These are phyloP conservation scores for Plenodomus tracheiphilus DNA, from an alignment of 2,329 filamentous ascomycete genomes.

Conservation along the genomic window DNA sequence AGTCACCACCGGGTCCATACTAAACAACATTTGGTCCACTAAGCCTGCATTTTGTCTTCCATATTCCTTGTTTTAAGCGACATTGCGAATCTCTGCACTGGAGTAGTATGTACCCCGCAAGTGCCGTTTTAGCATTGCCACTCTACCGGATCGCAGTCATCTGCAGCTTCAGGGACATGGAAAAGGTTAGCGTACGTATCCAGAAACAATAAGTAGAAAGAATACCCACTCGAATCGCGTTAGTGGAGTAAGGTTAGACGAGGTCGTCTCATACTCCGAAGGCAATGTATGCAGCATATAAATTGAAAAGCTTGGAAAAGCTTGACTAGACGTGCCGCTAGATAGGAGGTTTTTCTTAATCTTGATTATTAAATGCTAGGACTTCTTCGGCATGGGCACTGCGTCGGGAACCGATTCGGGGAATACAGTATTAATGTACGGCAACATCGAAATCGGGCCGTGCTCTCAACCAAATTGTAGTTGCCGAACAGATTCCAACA, in stretches of 20 bases:
- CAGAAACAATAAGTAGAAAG: background rate
- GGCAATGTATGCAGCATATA: background rate
- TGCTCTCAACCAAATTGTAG: background rate
- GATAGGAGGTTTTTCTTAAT: background rate
- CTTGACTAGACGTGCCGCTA: background rate
- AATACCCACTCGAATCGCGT: background rate
- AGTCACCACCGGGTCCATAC: background rate
- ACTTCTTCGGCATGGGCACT: background rate
- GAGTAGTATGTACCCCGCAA: background rate
- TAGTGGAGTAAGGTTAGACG: background rate
- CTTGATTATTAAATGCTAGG: background rate
- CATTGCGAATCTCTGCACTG: background rate
- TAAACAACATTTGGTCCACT: background rate
- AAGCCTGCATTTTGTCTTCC: background rate
- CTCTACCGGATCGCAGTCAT: background rate
- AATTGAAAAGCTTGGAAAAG: constrained; percentile 1
- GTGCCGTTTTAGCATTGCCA: background rate
- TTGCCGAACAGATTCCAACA: background rate
- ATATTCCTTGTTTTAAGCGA: background rate
- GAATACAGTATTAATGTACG: background rate
- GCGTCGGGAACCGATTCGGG: constrained; percentile 1
- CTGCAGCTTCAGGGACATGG: background rate
- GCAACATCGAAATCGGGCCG: constrained; percentile 1
- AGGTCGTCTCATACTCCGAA: background rate
- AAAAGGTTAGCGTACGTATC: constrained; percentile 1